Conservation (phyloP, 768 basidiomycete species). For the Rhodotorula sphaerocarpa region DNA sequence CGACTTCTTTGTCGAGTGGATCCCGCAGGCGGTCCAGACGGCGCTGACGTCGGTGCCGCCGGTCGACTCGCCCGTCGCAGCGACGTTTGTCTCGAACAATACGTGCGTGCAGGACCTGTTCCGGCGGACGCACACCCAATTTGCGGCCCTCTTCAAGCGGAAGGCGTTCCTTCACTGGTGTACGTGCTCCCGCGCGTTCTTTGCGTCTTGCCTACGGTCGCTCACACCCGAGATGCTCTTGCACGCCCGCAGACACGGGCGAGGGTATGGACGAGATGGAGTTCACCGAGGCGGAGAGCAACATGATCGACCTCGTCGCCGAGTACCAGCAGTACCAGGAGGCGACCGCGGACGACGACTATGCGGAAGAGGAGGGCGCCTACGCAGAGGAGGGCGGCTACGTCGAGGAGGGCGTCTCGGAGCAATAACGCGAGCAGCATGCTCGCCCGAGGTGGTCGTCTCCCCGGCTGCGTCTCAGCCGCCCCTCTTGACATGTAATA, state of each 20-base stretch:
- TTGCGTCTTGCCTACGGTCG: too few species aligned
- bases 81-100: constrained; percentile 94
- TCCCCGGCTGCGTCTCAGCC: background rate
- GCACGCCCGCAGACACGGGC: constrained; percentile 50
- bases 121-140: constrained; percentile 63
- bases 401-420: background rate
- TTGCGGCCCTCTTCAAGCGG: constrained; percentile 70
- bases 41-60: constrained; percentile 72
- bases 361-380: constrained; percentile 2
- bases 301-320: constrained; percentile 93
- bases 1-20: constrained; percentile 35
- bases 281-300: constrained; percentile 97
- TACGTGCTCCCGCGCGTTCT: too few species aligned
- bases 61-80: constrained; percentile 59
- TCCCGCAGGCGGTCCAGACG: constrained; percentile 45
- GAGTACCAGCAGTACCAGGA: constrained; percentile 71
- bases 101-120: constrained; percentile 89
- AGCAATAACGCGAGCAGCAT: background rate
- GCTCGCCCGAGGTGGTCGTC: background rate
- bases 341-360: constrained; percentile 18
- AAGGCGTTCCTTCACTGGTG: constrained; percentile 81
- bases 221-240: too few species aligned
- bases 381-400: background rate
- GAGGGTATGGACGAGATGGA: constrained; percentile 98
- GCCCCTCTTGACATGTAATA: background rate